Base-by-base conservation (phyloP, 805 yeast species). In the baker's yeast (Saccharomyces cerevisiae) region DNA sequence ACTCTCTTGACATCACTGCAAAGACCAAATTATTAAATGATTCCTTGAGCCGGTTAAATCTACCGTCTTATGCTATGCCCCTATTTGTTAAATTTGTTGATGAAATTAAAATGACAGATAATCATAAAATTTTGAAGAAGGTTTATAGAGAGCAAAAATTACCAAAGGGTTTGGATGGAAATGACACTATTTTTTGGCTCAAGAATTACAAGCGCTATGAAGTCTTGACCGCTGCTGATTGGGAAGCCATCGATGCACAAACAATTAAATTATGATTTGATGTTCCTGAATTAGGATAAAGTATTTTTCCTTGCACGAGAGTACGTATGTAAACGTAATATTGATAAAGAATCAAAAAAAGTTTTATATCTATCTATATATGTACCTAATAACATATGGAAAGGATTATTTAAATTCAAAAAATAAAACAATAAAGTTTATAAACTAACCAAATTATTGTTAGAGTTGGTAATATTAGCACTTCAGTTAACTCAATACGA, bases 11-110 rank as follows among this genome's bases (percentile, higher is more conserved):
- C 29, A 36, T 48, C 6, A 59, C 61, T 8, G 59, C 59, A 17
- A 58, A 64, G 13, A 22, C 62, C 5, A 52, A 55, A 4, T 65
- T 81, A 2, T 68, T 83, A 50, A 61, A 71, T 6, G 68, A 68
- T 11, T 57, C 82, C 43, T 72, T 79, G 9, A 46, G 58, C 29
- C 64, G 69, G 48, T 66, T 78, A 31, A 74, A 79, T 32, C 76
- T 91, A 56, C 97, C 97, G 26, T 82, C 79, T 61, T 91, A 87
- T 71, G 96, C 97, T 0, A 76, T 89, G 36, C 98, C 98, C 0
- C 77, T 85, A 41, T 89, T 91, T 65, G 70, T 89, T 51, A 87
- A 89, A 67, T 79, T 89, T 64, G 84, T 81, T 46, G 67, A 73
- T 32, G 71, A 73, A 51, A 84, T 90, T 56, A 79, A 79, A 60